Evolutionary conservation across 2,329 filamentous ascomycete species (phyloP).

Genomic region (Talaromyces piceae): DNA sequence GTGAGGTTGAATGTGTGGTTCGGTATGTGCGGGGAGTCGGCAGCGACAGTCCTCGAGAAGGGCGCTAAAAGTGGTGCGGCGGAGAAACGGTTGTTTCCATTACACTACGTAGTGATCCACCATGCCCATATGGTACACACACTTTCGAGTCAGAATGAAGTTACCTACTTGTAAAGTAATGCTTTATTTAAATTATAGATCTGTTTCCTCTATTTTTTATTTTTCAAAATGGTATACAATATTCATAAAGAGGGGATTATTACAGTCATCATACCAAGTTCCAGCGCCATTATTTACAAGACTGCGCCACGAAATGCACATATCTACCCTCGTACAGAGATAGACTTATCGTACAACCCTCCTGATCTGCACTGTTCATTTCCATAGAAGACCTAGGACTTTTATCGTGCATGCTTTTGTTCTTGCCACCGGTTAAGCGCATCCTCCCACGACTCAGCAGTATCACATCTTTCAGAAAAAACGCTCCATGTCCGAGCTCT

Average conservation of each 20-base stretch:
- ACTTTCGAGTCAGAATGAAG: too few species aligned
- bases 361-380: neutral
- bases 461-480: constrained; percentile 65
- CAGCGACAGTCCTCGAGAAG: constrained; percentile 8
- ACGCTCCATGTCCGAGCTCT: constrained; percentile 74
- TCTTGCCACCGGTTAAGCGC: constrained; percentile 56
- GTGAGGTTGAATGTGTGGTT: constrained; percentile 23
- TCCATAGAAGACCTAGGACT: neutral
- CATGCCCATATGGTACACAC: too few species aligned
- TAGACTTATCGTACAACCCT: neutral
- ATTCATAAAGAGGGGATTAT: neutral
- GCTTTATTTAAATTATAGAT: too few species aligned
- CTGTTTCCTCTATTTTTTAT: too few species aligned
- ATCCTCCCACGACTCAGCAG: constrained; percentile 55
- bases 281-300: neutral
- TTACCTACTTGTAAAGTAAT: too few species aligned
- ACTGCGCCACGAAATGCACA: constrained; percentile 8
- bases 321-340: constrained; percentile 4
- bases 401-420: neutral
- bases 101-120: too few species aligned
- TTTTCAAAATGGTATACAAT: too few species aligned
- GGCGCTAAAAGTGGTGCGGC: neutral
- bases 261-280: neutral
- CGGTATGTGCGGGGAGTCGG: constrained; percentile 31
- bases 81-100: too few species aligned